These are phyloP conservation scores for Clavariopsis aquatica DNA, from an alignment of 495 filamentous ascomycete genomes.

Conservation along the genomic window DNA sequence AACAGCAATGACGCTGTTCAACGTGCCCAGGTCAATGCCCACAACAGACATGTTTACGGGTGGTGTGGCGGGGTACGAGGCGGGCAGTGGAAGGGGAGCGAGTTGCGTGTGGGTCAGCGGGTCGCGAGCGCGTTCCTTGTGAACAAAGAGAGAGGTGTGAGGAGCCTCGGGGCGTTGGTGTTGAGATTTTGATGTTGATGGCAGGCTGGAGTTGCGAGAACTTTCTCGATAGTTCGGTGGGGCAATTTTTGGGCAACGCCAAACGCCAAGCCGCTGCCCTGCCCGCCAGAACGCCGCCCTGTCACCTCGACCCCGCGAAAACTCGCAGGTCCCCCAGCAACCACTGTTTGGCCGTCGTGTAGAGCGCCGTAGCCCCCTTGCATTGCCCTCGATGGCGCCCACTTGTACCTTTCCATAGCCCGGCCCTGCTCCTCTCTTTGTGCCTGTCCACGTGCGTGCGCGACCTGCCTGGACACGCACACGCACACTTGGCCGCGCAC, in stretches of 20 bases:
- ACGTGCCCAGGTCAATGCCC: slow-evolving; percentile 93
- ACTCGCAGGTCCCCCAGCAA: too few species aligned
- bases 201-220: slow-evolving; percentile 1
- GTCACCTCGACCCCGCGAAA: too few species aligned
- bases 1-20: slow-evolving; percentile 97
- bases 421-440: too few species aligned
- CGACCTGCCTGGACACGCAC: too few species aligned
- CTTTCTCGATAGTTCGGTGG: slow-evolving; percentile 10
- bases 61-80: slow-evolving; percentile 18
- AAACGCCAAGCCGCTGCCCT: not conserved
- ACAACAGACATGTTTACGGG: slow-evolving; percentile 67
- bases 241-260: slow-evolving; percentile 7
- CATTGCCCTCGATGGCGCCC: too few species aligned
- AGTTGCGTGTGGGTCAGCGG: not conserved
- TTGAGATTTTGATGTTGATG: slow-evolving; percentile 13
- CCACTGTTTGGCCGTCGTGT: too few species aligned
- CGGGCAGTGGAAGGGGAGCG: not conserved
- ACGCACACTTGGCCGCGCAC: too few species aligned
- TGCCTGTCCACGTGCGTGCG: too few species aligned
- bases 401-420: too few species aligned
- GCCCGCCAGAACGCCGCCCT: too few species aligned
- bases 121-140: not conserved
- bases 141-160: slow-evolving; percentile 2
- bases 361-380: too few species aligned
- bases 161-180: not conserved